phyloP scores from a whole-genome alignment of 116 monocot species.

The Cymodocea nodosa region DNA sequence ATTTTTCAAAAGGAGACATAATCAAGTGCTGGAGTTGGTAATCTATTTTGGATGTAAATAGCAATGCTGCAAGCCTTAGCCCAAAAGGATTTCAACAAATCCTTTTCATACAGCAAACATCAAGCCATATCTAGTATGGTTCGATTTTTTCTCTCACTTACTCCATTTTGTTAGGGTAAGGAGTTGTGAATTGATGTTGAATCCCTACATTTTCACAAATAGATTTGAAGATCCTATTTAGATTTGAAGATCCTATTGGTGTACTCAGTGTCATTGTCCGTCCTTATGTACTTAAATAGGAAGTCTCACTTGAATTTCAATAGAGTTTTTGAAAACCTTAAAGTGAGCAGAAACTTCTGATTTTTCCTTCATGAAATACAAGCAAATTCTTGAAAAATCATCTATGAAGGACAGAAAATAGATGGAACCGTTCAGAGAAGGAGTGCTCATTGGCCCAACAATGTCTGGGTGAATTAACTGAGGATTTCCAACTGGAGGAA shows the following conservation, averaged over 20 bases:
- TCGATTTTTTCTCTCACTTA: not conserved
- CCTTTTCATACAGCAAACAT: not conserved
- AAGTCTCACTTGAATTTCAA: not conserved
- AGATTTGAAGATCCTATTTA: no score
- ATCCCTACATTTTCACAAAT: not conserved
- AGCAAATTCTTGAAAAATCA: slow-evolving; percentile 1
- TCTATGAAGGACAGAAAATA: not conserved
- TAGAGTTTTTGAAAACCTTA: not conserved
- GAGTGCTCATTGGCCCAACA: not conserved
- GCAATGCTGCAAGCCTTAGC: not conserved
- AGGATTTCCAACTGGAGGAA: not conserved
- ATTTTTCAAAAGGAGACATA: not conserved
- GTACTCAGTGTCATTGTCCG: not conserved
- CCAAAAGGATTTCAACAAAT: not conserved
- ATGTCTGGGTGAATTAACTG: not conserved
- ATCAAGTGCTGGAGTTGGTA: not conserved
- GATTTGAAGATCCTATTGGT: no score
- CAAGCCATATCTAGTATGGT: not conserved
- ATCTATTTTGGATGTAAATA: not conserved
- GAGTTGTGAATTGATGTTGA: not conserved
- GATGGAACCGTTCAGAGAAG: not conserved
- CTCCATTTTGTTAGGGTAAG: not conserved
- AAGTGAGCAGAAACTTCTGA: not conserved
- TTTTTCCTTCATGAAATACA: not conserved
- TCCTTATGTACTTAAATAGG: not conserved